phyloP scores from a whole-genome alignment of 2,329 filamentous ascomycete species.

The Hirsutella thompsonii region DNA sequence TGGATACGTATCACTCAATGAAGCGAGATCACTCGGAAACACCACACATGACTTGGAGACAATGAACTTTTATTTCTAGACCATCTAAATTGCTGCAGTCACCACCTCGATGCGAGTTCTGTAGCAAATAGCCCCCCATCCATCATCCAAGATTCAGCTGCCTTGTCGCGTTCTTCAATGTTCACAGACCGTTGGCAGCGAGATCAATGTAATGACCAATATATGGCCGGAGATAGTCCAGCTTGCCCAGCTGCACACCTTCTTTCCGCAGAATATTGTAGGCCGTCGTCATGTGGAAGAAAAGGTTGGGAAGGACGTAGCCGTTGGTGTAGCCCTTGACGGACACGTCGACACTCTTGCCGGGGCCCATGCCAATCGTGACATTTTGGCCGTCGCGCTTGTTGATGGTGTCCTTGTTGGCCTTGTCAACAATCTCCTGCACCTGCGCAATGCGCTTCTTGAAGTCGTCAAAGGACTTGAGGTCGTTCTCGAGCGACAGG shows the following conservation, averaged over 20 bases:
- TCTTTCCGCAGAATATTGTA: slow-evolving; percentile 49
- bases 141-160: too few species aligned
- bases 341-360: slow-evolving; percentile 12
- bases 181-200: not conserved
- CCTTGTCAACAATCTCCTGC: slow-evolving; percentile 16
- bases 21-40: too few species aligned
- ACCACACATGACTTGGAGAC: too few species aligned
- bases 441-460: slow-evolving; percentile 19
- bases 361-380: slow-evolving; percentile 16
- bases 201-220: slow-evolving; percentile 10
- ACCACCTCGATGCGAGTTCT: too few species aligned
- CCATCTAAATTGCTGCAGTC: too few species aligned
- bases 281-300: slow-evolving; percentile 47
- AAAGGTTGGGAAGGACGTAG: slow-evolving; percentile 46
- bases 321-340: slow-evolving; percentile 28
- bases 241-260: slow-evolving; percentile 50
- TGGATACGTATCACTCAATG: too few species aligned
- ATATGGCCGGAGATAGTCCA: slow-evolving; percentile 33
- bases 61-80: too few species aligned
- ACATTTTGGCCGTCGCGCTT: slow-evolving; percentile 14
- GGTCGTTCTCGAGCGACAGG: slow-evolving; percentile 11
- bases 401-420: slow-evolving; percentile 20
- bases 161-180: too few species aligned
- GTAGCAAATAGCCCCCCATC: too few species aligned
- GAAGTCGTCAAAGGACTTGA: slow-evolving; percentile 20